phyloP scores from a whole-genome alignment of 1,284 basidiomycete genomes.

The Ustilago bromivora region DNA sequence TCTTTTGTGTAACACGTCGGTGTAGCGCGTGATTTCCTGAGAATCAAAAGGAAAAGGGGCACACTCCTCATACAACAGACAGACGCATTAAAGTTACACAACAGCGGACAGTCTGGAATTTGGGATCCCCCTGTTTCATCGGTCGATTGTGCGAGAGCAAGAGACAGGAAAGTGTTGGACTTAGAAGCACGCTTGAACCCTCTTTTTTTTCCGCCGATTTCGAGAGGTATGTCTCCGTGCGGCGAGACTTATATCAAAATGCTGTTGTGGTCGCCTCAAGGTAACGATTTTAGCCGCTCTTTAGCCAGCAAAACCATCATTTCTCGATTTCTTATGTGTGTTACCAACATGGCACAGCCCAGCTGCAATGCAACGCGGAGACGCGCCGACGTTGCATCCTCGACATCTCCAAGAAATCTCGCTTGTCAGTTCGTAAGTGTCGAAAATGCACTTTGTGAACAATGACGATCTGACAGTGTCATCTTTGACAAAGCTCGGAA shows the following conservation, averaged over 20 bases:
- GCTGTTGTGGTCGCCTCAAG: too few relatives aligned
- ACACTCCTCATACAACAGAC: background rate
- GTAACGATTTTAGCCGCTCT: too few relatives aligned
- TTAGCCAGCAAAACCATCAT: background rate
- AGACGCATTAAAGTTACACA: background rate
- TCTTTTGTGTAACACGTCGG: constrained; percentile 7
- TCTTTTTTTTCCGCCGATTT: background rate
- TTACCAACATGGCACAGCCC: constrained; percentile 1
- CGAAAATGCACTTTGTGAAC: background rate
- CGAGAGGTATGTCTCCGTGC: background rate
- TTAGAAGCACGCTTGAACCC: background rate
- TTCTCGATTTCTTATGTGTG: too few relatives aligned
- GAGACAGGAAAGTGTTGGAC: constrained; percentile 8
- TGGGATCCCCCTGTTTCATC: constrained; percentile 1
- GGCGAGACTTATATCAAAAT: background rate
- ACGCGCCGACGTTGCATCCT: constrained; percentile 10
- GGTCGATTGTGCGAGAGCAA: background rate
- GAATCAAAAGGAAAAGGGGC: background rate
- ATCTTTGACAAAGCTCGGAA: constrained; percentile 12
- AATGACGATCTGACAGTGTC: constrained; percentile 8
- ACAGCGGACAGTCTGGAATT: constrained; percentile 2
- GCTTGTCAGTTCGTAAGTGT: background rate
- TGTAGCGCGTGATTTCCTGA: constrained; percentile 9
- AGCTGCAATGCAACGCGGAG: constrained; percentile 5
- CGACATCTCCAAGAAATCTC: background rate